Conservation (phyloP, 2,329 filamentous ascomycete species). For the Colletotrichum liaoningense region DNA sequence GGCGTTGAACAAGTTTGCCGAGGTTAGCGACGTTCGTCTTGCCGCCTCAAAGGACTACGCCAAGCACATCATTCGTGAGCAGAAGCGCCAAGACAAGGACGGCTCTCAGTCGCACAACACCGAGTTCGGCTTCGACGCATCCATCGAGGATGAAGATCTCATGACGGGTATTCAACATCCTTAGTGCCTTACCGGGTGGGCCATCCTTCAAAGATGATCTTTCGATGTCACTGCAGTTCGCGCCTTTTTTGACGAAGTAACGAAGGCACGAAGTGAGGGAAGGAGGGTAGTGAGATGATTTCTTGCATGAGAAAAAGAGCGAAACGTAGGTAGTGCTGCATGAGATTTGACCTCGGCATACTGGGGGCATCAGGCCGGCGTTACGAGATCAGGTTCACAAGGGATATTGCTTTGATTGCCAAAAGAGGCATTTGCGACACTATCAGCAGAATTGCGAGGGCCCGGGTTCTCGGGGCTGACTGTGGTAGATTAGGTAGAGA, state of each 20-base stretch:
- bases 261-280: slow-evolving; percentile 3
- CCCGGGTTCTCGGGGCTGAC: neutral
- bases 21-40: slow-evolving; percentile 65
- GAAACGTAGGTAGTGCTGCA: neutral
- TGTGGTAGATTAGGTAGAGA: slow-evolving; percentile 13
- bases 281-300: neutral
- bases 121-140: slow-evolving; percentile 55
- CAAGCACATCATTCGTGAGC: slow-evolving; percentile 57
- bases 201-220: neutral
- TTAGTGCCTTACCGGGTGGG: slow-evolving; percentile 1
- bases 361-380: slow-evolving; percentile 30
- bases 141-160: slow-evolving; percentile 70
- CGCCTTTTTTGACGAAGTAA: slow-evolving; percentile 23
- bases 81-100: slow-evolving; percentile 59
- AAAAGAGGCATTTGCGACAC: slow-evolving; percentile 16
- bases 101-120: slow-evolving; percentile 43
- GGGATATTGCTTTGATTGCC: slow-evolving; percentile 8
- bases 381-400: slow-evolving; percentile 30
- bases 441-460: slow-evolving; percentile 17
- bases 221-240: neutral
- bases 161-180: slow-evolving; percentile 59
- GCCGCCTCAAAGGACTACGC: slow-evolving; percentile 68
- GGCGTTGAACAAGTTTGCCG: slow-evolving; percentile 59
- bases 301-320: neutral
- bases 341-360: neutral